Percentiles rank a stretch among this genome's conserved stretches.
These are phyloP conservation scores for Ophiocordyceps polyrhachis-furcata DNA, from an alignment of 2,329 filamentous ascomycete species.

Conservation along the genomic window DNA sequence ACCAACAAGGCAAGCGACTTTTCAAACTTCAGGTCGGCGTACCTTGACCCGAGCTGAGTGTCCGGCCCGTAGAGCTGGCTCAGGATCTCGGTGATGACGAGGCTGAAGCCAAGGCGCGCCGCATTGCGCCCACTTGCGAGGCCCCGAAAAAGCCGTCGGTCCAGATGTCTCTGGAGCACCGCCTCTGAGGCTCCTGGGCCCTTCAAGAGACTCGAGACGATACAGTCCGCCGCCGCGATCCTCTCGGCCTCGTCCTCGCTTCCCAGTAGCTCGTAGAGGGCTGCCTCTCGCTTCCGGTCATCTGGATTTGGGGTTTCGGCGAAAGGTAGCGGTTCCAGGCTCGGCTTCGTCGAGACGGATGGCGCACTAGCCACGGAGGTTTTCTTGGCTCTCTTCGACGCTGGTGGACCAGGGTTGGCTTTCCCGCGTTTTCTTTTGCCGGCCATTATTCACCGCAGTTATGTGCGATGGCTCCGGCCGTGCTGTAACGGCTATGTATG, in stretches of 20 bases:
- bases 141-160: conserved; percentile 61
- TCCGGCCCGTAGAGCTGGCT: conserved; percentile 45
- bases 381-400: conserved; percentile 15
- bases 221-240: conserved; percentile 37
- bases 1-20: conserved; percentile 32
- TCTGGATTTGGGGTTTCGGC: conserved; percentile 30
- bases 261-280: conserved; percentile 41
- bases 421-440: conserved; percentile 14
- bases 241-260: conserved; percentile 38
- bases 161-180: conserved; percentile 38
- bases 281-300: conserved; percentile 37
- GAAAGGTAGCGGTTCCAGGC: conserved; percentile 23
- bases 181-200: conserved; percentile 29
- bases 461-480: not conserved
- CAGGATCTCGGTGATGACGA: conserved; percentile 70
- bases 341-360: conserved; percentile 8
- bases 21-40: conserved; percentile 35
- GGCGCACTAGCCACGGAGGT: conserved; percentile 7
- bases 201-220: conserved; percentile 35
- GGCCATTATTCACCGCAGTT: conserved; percentile 8
- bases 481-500: too few relatives aligned
- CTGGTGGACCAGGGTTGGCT: not conserved
- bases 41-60: conserved; percentile 25
- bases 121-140: conserved; percentile 81
- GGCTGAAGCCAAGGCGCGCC: conserved; percentile 71